Evolutionary conservation across 495 filamentous ascomycete species (phyloP), one percentile per base, ranked within the genome.

Genomic region (Trichoderma orchidacearum): DNA sequence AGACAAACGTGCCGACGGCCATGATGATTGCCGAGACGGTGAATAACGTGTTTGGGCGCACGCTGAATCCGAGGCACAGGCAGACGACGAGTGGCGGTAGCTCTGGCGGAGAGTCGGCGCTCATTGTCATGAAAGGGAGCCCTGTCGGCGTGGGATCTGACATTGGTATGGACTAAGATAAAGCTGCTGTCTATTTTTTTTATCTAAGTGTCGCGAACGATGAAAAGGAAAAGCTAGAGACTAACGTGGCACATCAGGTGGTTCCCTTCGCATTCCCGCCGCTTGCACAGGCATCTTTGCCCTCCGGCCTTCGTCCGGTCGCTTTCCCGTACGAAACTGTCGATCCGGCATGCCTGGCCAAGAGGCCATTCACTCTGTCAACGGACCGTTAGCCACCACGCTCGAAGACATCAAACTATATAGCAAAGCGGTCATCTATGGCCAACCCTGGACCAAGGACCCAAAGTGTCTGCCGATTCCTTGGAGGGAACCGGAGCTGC

Each of bases 1-100:
- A 95, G 64, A 85, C 85, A n/a, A 81, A 75, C 50, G 56, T 82
- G 13, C 82, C 81, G 11, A 78, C 82, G 58, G 76, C 73, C 1
- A 64, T 82, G 25, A 72, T 83, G 64, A 66, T 73, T 15, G 65
- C 69, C 3, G 78, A 82, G 54, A 70, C 78, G 0, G 68, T 77
- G 18, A 87, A 85, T 65, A 85, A 87, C 61, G 65, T 89, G 29
- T 81, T 86, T 56, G 84, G 85, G 7, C 71, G 79, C 5, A 82
- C 79, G 0, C 66, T 83, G 13, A 89, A 91, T 64, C 85, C 85
- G 0, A 63, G 71, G 30, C 83, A 85, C 62, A 74, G 60, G 27
- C 58, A 60, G 12, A 72, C 83, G 0, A 80, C 84, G 48, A 78
- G 81, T 25, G 85, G 85, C 1, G 85, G 85, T 5, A 80, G 75